Conservation (phyloP, 208 protist species). For the Leishmania gerbilli region DNA sequence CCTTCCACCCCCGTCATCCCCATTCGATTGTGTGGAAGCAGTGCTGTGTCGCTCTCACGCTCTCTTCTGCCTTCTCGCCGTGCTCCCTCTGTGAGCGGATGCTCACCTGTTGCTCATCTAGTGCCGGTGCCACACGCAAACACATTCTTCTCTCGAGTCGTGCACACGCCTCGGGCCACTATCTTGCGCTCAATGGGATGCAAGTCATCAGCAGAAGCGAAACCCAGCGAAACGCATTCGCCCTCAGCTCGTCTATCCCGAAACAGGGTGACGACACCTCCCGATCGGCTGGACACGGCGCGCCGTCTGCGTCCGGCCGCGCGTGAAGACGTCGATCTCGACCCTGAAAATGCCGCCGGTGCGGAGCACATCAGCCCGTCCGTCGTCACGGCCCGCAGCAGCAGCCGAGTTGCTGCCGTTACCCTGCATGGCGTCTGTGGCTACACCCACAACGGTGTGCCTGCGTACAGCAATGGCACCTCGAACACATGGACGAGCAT, state of each 20-base stretch:
- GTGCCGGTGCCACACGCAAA: background rate
- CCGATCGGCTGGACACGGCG: background rate
- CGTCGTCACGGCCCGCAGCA: background rate
- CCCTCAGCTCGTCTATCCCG: background rate
- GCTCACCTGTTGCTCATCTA: background rate
- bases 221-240: background rate
- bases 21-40: background rate
- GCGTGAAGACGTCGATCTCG: background rate
- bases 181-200: background rate
- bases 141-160: background rate
- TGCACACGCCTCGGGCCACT: background rate
- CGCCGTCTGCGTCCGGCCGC: background rate
- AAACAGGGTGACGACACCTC: background rate
- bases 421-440: slow-evolving; percentile 57
- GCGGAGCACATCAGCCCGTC: background rate
- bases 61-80: background rate
- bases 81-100: background rate
- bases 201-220: background rate
- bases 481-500: slow-evolving; percentile 43
- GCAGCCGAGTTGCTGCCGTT: background rate
- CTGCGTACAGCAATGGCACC: slow-evolving; percentile 76
- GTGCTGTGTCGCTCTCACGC: background rate
- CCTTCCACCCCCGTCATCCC: background rate
- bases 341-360: background rate
- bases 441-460: slow-evolving; percentile 51